Evolutionary conservation across 768 basidiomycete species (phyloP), one percentile per base, ranked within the genome.

Genomic region (Boletus reticulatus): DNA sequence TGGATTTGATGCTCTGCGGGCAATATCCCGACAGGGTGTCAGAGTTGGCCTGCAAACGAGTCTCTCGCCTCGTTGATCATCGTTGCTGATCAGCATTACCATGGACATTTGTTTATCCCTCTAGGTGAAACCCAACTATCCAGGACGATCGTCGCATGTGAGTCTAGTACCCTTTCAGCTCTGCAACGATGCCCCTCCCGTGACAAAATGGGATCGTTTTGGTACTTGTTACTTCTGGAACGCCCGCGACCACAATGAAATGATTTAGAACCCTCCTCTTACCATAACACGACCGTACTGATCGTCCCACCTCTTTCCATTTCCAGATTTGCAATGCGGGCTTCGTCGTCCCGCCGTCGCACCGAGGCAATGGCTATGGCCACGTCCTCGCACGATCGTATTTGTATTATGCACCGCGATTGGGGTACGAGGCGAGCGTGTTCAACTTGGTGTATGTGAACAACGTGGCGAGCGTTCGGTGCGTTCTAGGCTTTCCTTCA

Each of bases 381-480:
- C 72, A 74, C 41, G 75, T 82, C 8, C 81, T 98, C 37, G 93
- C 89, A 4, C 80, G 78, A 56, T 90, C 90, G 4, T 97, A 84
- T 72, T 73, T 95, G 19, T 74, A 88, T 67, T 92, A 92, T 64
- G 95, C 83, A 2, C 95, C 93, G 0, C 75, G 73, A 37, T 74
- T 94, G 22, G 92, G 90, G 34, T 89, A 89, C 72, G 76, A 81
- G 61, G 87, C 82, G 5, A 89, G 87, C 66, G 84, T 96, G 24
- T 96, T 97, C 78, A 96, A 97, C 69, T 80, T 97, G 42, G 93
- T 97, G 37, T 96, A 89, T 70, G 83, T 85, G 24, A 92, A 87
- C 68, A 97, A 96, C 73, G 64, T 73, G 43, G 92, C 92, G 17
- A 88, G 87, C 43, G 68, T 87, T 56, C 81, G 76, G 88, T 86